Evolutionary conservation across 1,284 basidiomycete species (phyloP).

Genomic region (Cutaneotrichosporon sp.): DNA sequence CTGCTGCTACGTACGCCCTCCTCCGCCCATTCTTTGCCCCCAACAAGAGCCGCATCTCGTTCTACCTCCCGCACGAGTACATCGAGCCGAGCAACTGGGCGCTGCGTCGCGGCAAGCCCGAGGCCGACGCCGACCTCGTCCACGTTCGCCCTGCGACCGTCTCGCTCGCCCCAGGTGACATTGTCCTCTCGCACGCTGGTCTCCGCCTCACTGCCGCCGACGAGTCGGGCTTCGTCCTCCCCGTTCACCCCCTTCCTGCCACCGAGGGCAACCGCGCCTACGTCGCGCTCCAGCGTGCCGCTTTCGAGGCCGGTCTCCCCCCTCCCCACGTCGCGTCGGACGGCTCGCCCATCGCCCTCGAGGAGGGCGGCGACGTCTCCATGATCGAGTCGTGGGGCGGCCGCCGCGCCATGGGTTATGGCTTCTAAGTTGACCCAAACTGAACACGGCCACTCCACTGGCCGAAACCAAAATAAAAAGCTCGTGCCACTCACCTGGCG

Average conservation of each 20-base stretch:
- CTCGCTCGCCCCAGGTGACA: slow-evolving; percentile 34
- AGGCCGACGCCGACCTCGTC: slow-evolving; percentile 23
- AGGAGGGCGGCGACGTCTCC: slow-evolving; percentile 20
- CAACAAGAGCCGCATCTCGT: slow-evolving; percentile 31
- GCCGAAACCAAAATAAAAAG: neutral
- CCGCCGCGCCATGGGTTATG: slow-evolving; percentile 37
- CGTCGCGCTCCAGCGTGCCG: slow-evolving; percentile 25
- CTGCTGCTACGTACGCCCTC: slow-evolving; percentile 35
- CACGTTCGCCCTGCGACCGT: slow-evolving; percentile 21
- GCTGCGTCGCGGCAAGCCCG: slow-evolving; percentile 6
- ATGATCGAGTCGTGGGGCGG: slow-evolving; percentile 27
- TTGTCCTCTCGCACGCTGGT: slow-evolving; percentile 33
- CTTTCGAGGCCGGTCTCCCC: slow-evolving; percentile 39
- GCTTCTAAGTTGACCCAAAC: neutral
- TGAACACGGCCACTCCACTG: neutral
- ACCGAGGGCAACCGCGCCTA: slow-evolving; percentile 22
- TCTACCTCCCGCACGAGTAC: slow-evolving; percentile 34
- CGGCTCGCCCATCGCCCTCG: slow-evolving; percentile 23
- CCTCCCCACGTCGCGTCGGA: slow-evolving; percentile 23
- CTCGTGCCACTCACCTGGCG: neutral
- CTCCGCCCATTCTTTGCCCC: slow-evolving; percentile 39
- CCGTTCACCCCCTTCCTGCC: slow-evolving; percentile 26
- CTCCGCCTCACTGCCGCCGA: slow-evolving; percentile 18
- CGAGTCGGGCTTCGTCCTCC: slow-evolving; percentile 25
- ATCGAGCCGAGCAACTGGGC: slow-evolving; percentile 36